Evolutionary conservation across 768 basidiomycete genomes (phyloP), one percentile per base, ranked within the genome.

Genomic region (Multifurca ochricompacta): DNA sequence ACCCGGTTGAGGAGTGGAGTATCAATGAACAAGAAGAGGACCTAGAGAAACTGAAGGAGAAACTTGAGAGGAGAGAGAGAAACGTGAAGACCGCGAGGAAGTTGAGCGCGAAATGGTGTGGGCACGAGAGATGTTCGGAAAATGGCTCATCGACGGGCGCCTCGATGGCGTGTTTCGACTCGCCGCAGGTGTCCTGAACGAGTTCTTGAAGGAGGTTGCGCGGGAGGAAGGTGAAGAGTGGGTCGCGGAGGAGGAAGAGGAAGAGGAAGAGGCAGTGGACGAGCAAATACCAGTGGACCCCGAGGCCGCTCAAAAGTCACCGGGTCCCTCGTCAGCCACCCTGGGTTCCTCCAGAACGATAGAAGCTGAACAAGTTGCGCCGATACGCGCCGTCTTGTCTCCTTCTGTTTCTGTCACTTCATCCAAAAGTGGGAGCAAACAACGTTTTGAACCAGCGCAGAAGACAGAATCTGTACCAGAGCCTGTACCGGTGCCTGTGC

Each of bases 101-200:
- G 52, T 46, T 13, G 58, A 59, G 37, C 53, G 59, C 31, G 60
- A 60, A 25, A 49, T 50, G 59, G 54, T 41, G 2, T 61, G 60
- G 60, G 60, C 58, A 0, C 49, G 50, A 18, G 59, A 59, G 42
- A 48, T 58, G 51, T 59, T 59, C 35, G 58, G 43, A 36, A 51
- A 51, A 40, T 53, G 56, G 58, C 48, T 56, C 39, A 28, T 44
- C 42, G 53, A 48, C n/a, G 60, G 60, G 2, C 52, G 53, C 10
- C 50, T 59, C 10, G 60, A 61, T 30, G 58, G 42, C 8, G 60
- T 59, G 6, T 61, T 61, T 40, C 48, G 57, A 4, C 58, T 51
- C 18, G 53, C 60, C 14, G 60, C 60, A 0, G 18, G 28, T 1
- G 51, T 59, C 27, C 50, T 61, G 35, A 53, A 61, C 10, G 53